Evolutionary conservation across 2,329 filamentous ascomycete species (phyloP), one percentile per base, ranked within the genome.

Genomic region (Clarireedia paspali): DNA sequence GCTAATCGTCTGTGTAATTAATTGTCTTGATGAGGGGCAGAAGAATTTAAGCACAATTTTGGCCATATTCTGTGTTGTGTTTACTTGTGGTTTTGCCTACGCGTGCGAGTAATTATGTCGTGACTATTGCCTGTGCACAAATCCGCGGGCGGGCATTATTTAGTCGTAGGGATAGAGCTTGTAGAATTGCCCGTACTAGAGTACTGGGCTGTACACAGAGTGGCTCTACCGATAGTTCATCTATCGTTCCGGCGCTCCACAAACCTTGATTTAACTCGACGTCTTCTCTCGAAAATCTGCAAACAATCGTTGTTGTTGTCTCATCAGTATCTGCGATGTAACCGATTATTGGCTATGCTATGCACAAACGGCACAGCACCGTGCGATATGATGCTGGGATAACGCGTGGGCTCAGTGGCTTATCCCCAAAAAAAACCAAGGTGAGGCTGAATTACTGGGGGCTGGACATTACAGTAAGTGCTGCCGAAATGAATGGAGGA

Each of bases 391-490:
- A 44, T 12, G 40, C n/a, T n/a, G 17, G 39, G 40, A 23, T 44
- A 23, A 44, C 40, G 10, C 15, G 23, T 17, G 17, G 23, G 17
- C 5, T 44, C 40, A 7, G n/a, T 44, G 23, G 40, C 23, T 23
- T 12, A 23, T 20, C 40, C 17, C 17, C 7, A 12, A 17, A 17
- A 24, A 42, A n/a, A 12, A 23, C 5, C 34, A 50, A 50, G 47
- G 47, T 50, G 47, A 50, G 47, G 47, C 47, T 50, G 47, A 50
- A 50, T 12, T 24, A 26, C 24, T 39, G 34, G 47, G 47, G 34
- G 34, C 36, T 15, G 26, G 26, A 38, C 10, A 17, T n/a, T 38
- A 27, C 24, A 30, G 26, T 17, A 3, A 20, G 36, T 34, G 23
- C 26, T 6, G 9, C 9, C 48, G 26, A 40, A 14, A 20, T 51